Evolutionary conservation across 1,284 basidiomycete genomes (phyloP).

Genomic region (Golubevia sp.): DNA sequence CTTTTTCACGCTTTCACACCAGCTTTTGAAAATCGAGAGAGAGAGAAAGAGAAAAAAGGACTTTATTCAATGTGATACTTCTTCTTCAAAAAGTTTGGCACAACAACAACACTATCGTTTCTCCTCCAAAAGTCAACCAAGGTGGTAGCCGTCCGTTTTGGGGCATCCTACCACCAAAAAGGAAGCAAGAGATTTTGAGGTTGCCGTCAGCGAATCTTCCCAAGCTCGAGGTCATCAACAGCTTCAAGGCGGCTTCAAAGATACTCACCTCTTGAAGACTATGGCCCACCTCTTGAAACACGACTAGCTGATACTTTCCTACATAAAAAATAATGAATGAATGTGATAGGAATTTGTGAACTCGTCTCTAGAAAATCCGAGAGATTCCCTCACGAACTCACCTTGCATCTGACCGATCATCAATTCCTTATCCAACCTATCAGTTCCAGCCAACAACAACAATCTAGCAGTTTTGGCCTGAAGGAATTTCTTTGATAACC

Average conservation of each 20-base stretch:
- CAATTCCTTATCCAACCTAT: conserved; percentile 85
- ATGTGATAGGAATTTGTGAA: too few species aligned
- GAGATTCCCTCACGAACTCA: too few species aligned
- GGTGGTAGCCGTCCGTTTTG: conserved; percentile 75
- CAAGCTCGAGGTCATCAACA: background rate
- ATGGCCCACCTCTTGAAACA: conserved; percentile 85
- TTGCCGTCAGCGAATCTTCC: background rate
- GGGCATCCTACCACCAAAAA: conserved; percentile 73
- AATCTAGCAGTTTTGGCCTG: conserved; percentile 77
- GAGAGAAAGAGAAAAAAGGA: background rate
- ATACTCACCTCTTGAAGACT: conserved; percentile 83
- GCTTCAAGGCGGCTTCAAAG: conserved; percentile 1
- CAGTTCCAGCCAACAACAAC: conserved; percentile 87
- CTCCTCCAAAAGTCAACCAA: conserved; percentile 87
- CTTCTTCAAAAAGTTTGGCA: conserved; percentile 65
- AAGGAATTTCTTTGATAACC: conserved; percentile 79
- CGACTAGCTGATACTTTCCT: conserved; percentile 92
- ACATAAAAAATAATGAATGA: conserved; percentile 63
- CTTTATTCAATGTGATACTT: background rate
- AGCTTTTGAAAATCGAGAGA: too few species aligned
- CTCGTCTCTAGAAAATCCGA: too few species aligned
- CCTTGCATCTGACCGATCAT: conserved; percentile 94
- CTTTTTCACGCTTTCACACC: too few species aligned
- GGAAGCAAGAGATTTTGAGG: conserved; percentile 7
- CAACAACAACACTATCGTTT: conserved; percentile 75